Percentiles rank a stretch among this genome's conserved stretches.
Evolutionary conservation across 2,329 filamentous ascomycete species (phyloP).

Genomic region (Colletotrichum higginsianum): DNA sequence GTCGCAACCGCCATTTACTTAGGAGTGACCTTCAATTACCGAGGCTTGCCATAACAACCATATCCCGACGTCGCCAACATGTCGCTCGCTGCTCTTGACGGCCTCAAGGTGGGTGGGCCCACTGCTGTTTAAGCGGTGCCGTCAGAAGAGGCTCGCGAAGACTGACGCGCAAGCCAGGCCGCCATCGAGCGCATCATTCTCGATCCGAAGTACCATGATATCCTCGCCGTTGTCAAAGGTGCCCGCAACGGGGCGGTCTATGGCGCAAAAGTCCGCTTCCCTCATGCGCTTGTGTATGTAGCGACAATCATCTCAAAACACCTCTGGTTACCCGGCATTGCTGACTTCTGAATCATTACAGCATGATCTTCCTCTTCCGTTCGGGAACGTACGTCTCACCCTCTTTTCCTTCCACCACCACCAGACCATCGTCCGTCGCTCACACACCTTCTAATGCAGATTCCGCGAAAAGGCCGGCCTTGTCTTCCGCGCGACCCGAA

Average conservation of each 20-base stretch:
- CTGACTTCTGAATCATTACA: conserved; percentile 51
- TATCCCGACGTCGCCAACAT: conserved; percentile 18
- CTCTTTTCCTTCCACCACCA: conserved; percentile 15
- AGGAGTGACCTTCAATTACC: conserved; percentile 27
- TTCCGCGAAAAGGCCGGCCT: conserved; percentile 83
- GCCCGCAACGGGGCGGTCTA: conserved; percentile 98
- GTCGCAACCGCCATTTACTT: conserved; percentile 10
- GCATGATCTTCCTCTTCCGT: conserved; percentile 97
- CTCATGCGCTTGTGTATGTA: conserved; percentile 87
- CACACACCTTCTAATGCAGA: conserved; percentile 51
- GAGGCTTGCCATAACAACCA: conserved; percentile 35
- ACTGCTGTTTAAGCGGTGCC: not conserved
- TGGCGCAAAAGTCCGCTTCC: conserved; percentile 97
- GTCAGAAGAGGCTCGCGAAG: not conserved
- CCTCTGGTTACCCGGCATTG: not conserved
- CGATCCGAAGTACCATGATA: conserved; percentile 87
- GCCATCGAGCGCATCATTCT: conserved; percentile 83
- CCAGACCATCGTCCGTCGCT: not conserved
- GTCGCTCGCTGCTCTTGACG: conserved; percentile 41
- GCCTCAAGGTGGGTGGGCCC: conserved; percentile 40
- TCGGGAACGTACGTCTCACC: conserved; percentile 80
- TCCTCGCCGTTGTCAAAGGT: conserved; percentile 89
- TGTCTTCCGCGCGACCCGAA: conserved; percentile 87
- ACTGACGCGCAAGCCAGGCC: conserved; percentile 62
- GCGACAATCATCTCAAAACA: not conserved